These are phyloP conservation scores for Rhodosporidiobolus odoratus DNA, from an alignment of 768 basidiomycete genomes.

Conservation along the genomic window DNA sequence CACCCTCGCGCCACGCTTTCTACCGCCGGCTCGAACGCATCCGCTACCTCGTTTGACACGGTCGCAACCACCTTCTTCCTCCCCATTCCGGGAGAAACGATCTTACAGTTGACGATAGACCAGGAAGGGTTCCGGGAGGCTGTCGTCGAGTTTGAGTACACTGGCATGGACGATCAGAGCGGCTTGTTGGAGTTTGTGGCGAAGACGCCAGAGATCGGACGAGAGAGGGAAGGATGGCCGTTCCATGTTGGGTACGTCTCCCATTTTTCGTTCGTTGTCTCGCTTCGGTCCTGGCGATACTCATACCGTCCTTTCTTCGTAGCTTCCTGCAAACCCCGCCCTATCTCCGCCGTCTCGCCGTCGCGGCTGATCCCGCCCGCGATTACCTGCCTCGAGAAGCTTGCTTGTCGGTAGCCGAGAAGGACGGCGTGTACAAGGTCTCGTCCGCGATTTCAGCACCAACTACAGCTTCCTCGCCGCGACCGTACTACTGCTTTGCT, in stretches of 20 bases:
- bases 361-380: constrained; percentile 4
- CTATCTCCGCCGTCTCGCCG: constrained; percentile 5
- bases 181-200: constrained; percentile 12
- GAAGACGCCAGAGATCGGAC: not conserved
- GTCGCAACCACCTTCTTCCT: not conserved
- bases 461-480: not conserved
- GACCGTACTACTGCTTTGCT: constrained; percentile 10
- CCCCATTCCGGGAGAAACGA: constrained; percentile 4
- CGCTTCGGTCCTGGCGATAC: too few species aligned
- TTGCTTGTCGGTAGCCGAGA: constrained; percentile 7
- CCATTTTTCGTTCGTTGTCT: not conserved
- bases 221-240: constrained; percentile 11
- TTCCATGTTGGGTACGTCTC: constrained; percentile 18
- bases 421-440: constrained; percentile 16
- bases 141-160: constrained; percentile 11
- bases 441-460: constrained; percentile 1
- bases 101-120: constrained; percentile 2
- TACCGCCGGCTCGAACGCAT: not conserved
- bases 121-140: constrained; percentile 25
- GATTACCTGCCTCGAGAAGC: constrained; percentile 21
- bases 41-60: not conserved
- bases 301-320: not conserved
- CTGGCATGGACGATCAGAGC: constrained; percentile 1
- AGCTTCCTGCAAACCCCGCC: constrained; percentile 17
- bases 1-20: not conserved